Conservation (phyloP, 768 basidiomycete species). For the Filobasidium floriforme region DNA sequence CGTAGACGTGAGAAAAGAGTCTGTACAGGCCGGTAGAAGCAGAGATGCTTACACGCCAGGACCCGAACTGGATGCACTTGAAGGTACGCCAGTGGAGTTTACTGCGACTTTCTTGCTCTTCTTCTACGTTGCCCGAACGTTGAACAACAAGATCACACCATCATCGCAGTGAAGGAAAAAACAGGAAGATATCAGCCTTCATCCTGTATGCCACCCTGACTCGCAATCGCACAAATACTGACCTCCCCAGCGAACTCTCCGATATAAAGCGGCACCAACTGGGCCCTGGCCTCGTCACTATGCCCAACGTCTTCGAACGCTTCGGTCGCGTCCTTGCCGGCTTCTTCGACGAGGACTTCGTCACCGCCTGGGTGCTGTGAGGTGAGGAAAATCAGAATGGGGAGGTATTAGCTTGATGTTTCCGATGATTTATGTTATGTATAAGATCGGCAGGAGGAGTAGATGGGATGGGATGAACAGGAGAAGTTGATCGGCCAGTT, state of each 20-base stretch:
- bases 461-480: too few species aligned
- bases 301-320: conserved; percentile 99
- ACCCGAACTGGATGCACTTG: conserved; percentile 13
- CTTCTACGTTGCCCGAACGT: conserved; percentile 14
- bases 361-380: conserved; percentile 90
- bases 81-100: conserved; percentile 9
- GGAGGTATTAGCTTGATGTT: too few species aligned
- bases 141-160: not conserved
- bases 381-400: conserved; percentile 3
- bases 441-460: too few species aligned
- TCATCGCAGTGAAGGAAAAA: too few species aligned
- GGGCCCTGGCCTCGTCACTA: conserved; percentile 89
- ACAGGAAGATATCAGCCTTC: not conserved
- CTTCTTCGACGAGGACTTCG: conserved; percentile 90
- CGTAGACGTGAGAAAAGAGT: too few species aligned
- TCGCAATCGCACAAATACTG: conserved; percentile 19
- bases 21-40: too few species aligned
- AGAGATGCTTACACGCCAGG: conserved; percentile 2
- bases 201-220: too few species aligned
- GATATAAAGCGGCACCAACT: conserved; percentile 68
- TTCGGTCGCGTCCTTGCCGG: conserved; percentile 89
- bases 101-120: conserved; percentile 19
- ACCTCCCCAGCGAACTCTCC: conserved; percentile 70
- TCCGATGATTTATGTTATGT: too few species aligned
- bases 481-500: too few species aligned